Evolutionary conservation across 768 basidiomycete genomes (phyloP).

Genomic region (Mycena leptocephala): DNA sequence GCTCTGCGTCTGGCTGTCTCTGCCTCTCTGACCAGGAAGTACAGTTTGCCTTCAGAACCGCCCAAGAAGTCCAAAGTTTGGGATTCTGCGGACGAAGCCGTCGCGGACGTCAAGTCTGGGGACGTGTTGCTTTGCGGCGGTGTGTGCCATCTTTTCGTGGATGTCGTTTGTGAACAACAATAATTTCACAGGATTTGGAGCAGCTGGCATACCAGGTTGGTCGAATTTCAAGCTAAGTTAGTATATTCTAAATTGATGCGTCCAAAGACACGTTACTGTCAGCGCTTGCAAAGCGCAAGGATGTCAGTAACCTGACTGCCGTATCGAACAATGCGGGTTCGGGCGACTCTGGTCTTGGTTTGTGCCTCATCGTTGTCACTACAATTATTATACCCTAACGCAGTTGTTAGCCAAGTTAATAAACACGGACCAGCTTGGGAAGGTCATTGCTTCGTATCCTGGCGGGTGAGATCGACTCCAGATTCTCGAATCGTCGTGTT

Average conservation of each 20-base stretch:
- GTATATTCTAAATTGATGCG: neutral
- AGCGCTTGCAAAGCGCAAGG: conserved; percentile 82
- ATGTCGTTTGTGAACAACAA: neutral
- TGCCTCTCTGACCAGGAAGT: conserved; percentile 43
- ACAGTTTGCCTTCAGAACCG: conserved; percentile 52
- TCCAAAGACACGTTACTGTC: conserved; percentile 84
- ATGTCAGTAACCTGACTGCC: conserved; percentile 83
- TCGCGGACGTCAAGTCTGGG: conserved; percentile 87
- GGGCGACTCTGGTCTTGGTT: conserved; percentile 81
- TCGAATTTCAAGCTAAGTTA: neutral
- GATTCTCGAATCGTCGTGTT: neutral
- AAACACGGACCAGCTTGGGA: conserved; percentile 82
- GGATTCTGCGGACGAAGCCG: conserved; percentile 86
- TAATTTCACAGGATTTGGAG: conserved; percentile 80
- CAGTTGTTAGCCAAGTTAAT: conserved; percentile 75
- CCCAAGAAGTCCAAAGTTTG: conserved; percentile 79
- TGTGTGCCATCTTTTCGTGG: conserved; percentile 51
- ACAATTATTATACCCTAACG: conserved; percentile 8
- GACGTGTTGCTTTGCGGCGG: conserved; percentile 88
- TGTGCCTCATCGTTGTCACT: conserved; percentile 19
- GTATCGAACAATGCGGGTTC: conserved; percentile 93
- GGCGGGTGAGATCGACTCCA: conserved; percentile 80
- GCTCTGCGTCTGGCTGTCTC: conserved; percentile 40
- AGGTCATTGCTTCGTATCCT: conserved; percentile 92
- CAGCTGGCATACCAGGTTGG: conserved; percentile 90